Evolutionary conservation across 148 eudicot genomes (phyloP), one percentile per base, ranked within the genome.

Genomic region (Polygonum aviculare): DNA sequence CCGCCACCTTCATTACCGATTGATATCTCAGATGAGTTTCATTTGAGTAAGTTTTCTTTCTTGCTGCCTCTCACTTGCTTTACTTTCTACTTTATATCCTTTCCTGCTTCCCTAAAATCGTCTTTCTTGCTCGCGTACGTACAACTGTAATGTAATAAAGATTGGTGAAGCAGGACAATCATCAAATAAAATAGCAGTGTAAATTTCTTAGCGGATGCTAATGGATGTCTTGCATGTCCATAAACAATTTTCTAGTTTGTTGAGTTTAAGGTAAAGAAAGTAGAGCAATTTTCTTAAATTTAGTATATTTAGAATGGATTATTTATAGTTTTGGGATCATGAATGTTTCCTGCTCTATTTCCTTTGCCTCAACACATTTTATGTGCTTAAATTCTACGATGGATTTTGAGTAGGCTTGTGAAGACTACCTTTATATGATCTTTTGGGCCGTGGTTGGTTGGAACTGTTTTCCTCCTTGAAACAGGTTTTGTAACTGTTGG

Each of bases 381-480:
- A 12, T 35, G 65, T 59, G 41, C 41, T 11, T 35, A 5, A 26
- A 63, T 63, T 12, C 41, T 33, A 14, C 35, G 21, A n/a, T 22
- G 35, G 35, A 57, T 18, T 63, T 33, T 63, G 70, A 40, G 14
- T 63, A 63, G 33, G 70, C 33, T 72, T 72, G 41, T 19, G 54
- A 16, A 44, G 21, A 9, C 21, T 84, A 84, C 87, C 87, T 84
- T 88, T 12, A 54, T n/a, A 78, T 77, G 78, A 22, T 86, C 82
- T 69, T 69, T 83, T 12, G 76, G 80, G 60, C 75, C 79, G 21
- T 78, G 78, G 74, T 77, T 74, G 69, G 85, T 60, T 39, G 88
- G 88, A 41, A 75, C 81, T 39, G 84, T 89, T 80, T 85, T 86
- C 62, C 89, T 77, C 81, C 85, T 86, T 40, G 88, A 85, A 47